Base-by-base conservation (phyloP, 768 basidiomycete genomes). In the Russula abietina region DNA sequence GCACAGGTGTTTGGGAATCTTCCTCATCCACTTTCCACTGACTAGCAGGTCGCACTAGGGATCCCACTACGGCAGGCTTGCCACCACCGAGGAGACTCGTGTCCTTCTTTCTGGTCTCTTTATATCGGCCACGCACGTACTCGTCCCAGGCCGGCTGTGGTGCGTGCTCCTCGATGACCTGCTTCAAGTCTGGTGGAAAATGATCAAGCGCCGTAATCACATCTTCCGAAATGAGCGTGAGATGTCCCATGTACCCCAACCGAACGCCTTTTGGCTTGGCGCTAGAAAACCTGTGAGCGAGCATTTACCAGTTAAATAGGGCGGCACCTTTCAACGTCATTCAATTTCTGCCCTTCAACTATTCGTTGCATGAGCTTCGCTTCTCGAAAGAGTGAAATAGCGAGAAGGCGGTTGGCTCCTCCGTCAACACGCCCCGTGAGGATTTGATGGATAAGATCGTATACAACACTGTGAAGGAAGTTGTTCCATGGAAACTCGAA, bases 401-500 rank as follows among this genome's bases (percentile, higher is more conserved):
- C 86, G 36, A 98, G 80, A 67, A 94, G 88, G 60, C 91, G 84
- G 70, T 97, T 97, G 56, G 84, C 80, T 4, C 91, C 87, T n/a
- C 79, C 78, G 50, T 93, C 90, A 24, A 94, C 81, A 28, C 86
- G 83, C 16, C 93, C 95, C 1, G 91, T 95, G 59, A 99, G 80
- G 50, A 98, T 87, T 73, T 98, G 97, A 71, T 98, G 97, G 1
- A 98, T 80, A 61, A 97, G 78, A 72, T 99, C 97, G 71, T 98
- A 98, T 19, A 97, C 93, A 33, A 94, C 88, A 69, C 91, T 93
- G 72, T 99, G 97, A 33, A 98, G 76, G 73, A 98, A 98, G 72
- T 98, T 98, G 75, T 99, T 98, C 88, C 91, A 93, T 0, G 95
- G 94, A 70, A 88, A 97, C 64, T 89, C 87, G 72, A 98, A 98